These are phyloP conservation scores for Fomitopsis palustris DNA, from an alignment of 1,284 basidiomycete genomes.

Conservation along the genomic window DNA sequence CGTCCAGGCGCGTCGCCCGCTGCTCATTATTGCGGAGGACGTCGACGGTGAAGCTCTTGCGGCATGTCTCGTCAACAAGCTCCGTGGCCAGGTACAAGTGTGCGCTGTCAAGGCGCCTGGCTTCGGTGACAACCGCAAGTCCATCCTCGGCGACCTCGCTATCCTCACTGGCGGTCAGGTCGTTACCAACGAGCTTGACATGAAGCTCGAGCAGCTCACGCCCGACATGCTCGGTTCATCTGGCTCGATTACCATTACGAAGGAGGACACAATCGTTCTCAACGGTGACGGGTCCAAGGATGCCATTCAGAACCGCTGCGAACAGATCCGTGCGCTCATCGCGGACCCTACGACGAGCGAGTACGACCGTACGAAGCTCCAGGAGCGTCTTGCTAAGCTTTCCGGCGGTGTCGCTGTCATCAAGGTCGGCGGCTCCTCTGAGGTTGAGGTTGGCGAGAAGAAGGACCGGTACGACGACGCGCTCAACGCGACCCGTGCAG, in stretches of 20 bases:
- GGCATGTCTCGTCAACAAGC: slow-evolving; percentile 98
- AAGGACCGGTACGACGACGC: slow-evolving; percentile 99
- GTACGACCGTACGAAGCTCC: slow-evolving; percentile 93
- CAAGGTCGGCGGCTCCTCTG: slow-evolving; percentile 91
- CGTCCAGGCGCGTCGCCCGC: slow-evolving; percentile 86
- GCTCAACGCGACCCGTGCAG: slow-evolving; percentile 94
- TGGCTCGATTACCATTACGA: slow-evolving; percentile 92
- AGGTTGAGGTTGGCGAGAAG: slow-evolving; percentile 99
- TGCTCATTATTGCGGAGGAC: slow-evolving; percentile 97
- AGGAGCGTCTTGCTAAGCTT: slow-evolving; percentile 96
- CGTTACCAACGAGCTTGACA: slow-evolving; percentile 97
- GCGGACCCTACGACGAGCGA: slow-evolving; percentile 86
- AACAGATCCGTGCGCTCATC: slow-evolving; percentile 89
- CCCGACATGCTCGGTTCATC: slow-evolving; percentile 89
- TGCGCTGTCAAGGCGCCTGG: slow-evolving; percentile 96
- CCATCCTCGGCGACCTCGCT: slow-evolving; percentile 93
- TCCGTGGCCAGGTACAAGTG: slow-evolving; percentile 93
- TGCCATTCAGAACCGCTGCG: slow-evolving; percentile 84
- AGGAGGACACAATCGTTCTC: slow-evolving; percentile 97
- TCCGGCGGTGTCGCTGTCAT: slow-evolving; percentile 97
- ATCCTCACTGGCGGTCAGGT: slow-evolving; percentile 97
- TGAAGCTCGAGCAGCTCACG: slow-evolving; percentile 93
- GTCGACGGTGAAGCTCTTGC: slow-evolving; percentile 97
- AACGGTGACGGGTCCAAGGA: slow-evolving; percentile 91
- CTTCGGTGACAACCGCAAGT: slow-evolving; percentile 99